These are phyloP conservation scores for Pleurotus tuoliensis DNA, from an alignment of 768 basidiomycete species.

Conservation along the genomic window DNA sequence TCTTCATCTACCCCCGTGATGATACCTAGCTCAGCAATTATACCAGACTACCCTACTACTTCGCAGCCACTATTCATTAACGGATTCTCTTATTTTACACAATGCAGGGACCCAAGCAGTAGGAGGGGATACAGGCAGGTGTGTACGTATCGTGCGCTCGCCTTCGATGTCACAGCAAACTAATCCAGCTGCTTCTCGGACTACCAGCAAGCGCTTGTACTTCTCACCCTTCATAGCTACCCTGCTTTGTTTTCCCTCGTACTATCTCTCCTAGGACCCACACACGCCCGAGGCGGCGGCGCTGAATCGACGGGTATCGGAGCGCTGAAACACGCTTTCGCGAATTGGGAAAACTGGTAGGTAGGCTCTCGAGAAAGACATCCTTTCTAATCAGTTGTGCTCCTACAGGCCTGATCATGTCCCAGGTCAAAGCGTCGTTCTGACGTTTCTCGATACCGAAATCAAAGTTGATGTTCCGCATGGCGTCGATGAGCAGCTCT, in stretches of 20 bases:
- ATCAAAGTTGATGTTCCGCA: constrained; percentile 71
- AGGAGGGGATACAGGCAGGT: constrained; percentile 85
- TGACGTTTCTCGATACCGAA: constrained; percentile 81
- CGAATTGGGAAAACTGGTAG: background rate
- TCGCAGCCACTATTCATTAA: constrained; percentile 67
- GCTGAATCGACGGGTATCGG: constrained; percentile 79
- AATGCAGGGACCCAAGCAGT: constrained; percentile 56
- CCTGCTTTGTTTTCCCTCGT: constrained; percentile 80
- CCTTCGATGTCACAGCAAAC: too few species aligned
- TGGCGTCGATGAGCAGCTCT: constrained; percentile 67
- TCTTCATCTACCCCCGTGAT: constrained; percentile 5
- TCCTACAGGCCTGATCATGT: constrained; percentile 75
- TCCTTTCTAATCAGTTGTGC: constrained; percentile 21
- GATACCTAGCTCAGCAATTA: constrained; percentile 26
- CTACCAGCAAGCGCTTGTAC: constrained; percentile 69
- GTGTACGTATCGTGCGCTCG: background rate
- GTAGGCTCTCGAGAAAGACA: constrained; percentile 15
- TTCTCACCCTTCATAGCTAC: constrained; percentile 76
- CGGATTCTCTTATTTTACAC: constrained; percentile 76
- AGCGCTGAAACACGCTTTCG: constrained; percentile 62
- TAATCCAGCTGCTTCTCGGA: too few species aligned
- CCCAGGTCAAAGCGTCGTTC: constrained; percentile 63
- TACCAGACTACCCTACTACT: background rate
- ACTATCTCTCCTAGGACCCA: constrained; percentile 63
- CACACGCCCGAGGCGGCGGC: constrained; percentile 69